A percentile compares a stretch with the other conserved stretches of the same genome.
Conservation (phyloP, 2,329 filamentous ascomycete species). For the Dendryphion nanum region DNA sequence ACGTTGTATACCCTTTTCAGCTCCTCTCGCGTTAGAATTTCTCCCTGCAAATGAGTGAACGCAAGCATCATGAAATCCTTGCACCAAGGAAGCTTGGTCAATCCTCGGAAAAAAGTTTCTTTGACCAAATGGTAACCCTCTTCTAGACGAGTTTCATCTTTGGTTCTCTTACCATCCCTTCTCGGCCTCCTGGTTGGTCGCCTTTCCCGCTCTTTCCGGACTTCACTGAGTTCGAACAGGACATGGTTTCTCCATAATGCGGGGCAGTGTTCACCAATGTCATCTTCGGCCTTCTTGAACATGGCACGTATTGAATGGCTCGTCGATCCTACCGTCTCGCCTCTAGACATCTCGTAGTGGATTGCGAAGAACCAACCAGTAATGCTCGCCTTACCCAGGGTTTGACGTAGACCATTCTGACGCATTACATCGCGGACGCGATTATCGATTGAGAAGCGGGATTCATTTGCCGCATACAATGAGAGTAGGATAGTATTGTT, state of each 20-base stretch:
- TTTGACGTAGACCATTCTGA: slow-evolving; percentile 23
- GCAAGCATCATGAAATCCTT: slow-evolving; percentile 60
- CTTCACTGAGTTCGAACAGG: slow-evolving; percentile 26
- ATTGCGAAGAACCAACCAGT: slow-evolving; percentile 56
- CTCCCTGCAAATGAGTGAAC: slow-evolving; percentile 44
- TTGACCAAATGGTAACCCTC: slow-evolving; percentile 45
- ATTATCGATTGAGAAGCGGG: slow-evolving; percentile 70
- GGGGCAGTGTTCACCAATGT: slow-evolving; percentile 26
- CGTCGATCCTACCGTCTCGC: slow-evolving; percentile 44
- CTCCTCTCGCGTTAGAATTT: slow-evolving; percentile 46
- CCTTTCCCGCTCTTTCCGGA: slow-evolving; percentile 11
- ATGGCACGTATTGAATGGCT: slow-evolving; percentile 54
- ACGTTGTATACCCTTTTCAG: slow-evolving; percentile 55
- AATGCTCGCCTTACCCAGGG: slow-evolving; percentile 38
- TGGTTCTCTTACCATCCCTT: slow-evolving; percentile 20
- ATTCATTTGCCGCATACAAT: slow-evolving; percentile 72
- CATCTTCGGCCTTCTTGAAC: slow-evolving; percentile 53
- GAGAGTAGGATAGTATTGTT: slow-evolving; percentile 73
- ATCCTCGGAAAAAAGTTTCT: slow-evolving; percentile 54
- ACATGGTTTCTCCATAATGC: slow-evolving; percentile 33
- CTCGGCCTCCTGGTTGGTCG: slow-evolving; percentile 9
- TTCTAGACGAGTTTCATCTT: slow-evolving; percentile 12
- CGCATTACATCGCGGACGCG: slow-evolving; percentile 68
- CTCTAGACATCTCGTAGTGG: slow-evolving; percentile 51
- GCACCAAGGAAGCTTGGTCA: slow-evolving; percentile 61